Base-by-base conservation (phyloP, 192 early-diverging fungal genomes). In the Backusella liffmaniae region DNA sequence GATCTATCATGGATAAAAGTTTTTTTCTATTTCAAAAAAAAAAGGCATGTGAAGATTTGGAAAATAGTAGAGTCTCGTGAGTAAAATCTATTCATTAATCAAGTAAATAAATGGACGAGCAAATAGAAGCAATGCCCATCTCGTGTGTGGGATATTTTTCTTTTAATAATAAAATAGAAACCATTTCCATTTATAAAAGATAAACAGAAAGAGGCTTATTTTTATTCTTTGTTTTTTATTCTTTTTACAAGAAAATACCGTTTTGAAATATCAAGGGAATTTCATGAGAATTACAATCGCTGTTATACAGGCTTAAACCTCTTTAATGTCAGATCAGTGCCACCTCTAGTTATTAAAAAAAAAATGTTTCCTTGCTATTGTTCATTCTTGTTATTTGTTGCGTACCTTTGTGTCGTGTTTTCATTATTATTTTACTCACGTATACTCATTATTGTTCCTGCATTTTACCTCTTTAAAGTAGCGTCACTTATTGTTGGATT, bases 231-330 rank as follows among this genome's bases (percentile, higher is more conserved):
- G 21, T 26, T 26, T 59, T 21, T 56, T 56, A 5, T 44, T 56
- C 2, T 56, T 56, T 56, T 59, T 59, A 59, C 53, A 59, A 59
- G 53, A 59, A 62, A 62, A 62, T 62, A 62, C 56, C 56, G 56
- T 62, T 62, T 49, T 62, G 56, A 12, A 62, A 29, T 62, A 62
- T 29, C 56, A 29, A 62, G 56, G 56, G 23, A 62, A 26, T 29
- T 23, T 29, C 56, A 62, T 62, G 56, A 62, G 56, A 62, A 62
- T 62, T 62, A 0, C 4, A 62, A 29, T 3, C 26, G 23, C 13
- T 62, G 26, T 62, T 62, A 29, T 62, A 62, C 56, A 29, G 56
- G 21, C n/a, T 62, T 62, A 62, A 62, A 62, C 56, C 56, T 29
- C 56, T 62, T 62, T 62, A 23, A 62, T 62, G 56, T 62, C 56